phyloP scores from a whole-genome alignment of 2,329 filamentous ascomycete species.

The Trichophaea hybrida region DNA sequence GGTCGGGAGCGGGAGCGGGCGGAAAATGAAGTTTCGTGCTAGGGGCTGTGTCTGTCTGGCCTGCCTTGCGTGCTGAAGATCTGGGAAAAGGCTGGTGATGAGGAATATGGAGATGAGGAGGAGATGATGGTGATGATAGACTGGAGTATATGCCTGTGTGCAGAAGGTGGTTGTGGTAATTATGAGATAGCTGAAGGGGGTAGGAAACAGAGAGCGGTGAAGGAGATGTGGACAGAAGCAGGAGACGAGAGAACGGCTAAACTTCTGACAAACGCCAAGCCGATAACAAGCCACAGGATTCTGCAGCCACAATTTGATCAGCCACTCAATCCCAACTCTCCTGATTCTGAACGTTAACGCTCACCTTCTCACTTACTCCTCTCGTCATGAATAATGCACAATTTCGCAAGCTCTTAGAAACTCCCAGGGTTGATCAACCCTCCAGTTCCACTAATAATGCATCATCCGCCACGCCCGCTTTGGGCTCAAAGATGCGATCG shows the following conservation, averaged over 20 bases:
- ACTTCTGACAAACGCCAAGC: neutral
- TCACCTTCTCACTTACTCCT: neutral
- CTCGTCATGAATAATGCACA: constrained; percentile 80
- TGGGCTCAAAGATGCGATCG: constrained; percentile 64
- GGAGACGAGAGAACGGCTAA: neutral
- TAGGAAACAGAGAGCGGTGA: constrained; percentile 1
- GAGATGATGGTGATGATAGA: constrained; percentile 1
- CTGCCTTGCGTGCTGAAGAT: neutral
- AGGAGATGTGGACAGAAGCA: neutral
- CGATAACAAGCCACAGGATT: neutral
- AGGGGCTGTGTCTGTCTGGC: neutral
- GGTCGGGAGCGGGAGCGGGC: constrained; percentile 8
- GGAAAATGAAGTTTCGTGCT: neutral
- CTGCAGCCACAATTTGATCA: no score
- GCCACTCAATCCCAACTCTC: no score
- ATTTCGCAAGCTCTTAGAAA: constrained; percentile 63
- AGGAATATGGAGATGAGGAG: constrained; percentile 2
- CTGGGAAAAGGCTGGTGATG: constrained; percentile 7
- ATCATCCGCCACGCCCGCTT: constrained; percentile 37
- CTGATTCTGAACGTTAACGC: neutral
- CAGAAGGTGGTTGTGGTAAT: constrained; percentile 4
- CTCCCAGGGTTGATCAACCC: constrained; percentile 32
- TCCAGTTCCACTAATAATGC: constrained; percentile 35
- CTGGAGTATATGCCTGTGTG: constrained; percentile 1
- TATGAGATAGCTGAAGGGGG: constrained; percentile 1